Evolutionary conservation across 2,329 filamentous ascomycete genomes (phyloP).

Genomic region (Hypoxylon sp.): DNA sequence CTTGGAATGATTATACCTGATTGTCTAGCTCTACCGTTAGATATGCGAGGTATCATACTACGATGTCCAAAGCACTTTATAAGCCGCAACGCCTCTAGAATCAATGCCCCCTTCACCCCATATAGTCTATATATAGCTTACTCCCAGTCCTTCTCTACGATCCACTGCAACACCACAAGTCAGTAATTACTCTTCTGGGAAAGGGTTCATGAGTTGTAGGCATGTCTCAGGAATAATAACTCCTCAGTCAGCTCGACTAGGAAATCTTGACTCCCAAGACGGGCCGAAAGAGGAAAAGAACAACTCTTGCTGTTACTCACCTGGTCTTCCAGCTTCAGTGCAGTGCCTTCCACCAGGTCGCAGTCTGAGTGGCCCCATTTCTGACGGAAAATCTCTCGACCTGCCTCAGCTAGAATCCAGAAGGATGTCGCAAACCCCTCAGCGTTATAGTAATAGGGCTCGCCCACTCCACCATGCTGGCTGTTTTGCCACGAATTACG

Average conservation of each 20-base stretch:
- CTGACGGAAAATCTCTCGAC: slow-evolving; percentile 55
- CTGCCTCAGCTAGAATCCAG: slow-evolving; percentile 61
- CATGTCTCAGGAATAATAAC: no score
- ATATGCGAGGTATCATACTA: slow-evolving; percentile 10
- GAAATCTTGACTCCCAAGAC: no score
- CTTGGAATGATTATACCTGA: background rate
- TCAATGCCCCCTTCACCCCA: background rate
- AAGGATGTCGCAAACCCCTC: slow-evolving; percentile 61
- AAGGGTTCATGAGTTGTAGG: no score
- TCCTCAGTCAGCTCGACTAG: no score
- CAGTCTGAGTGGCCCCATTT: slow-evolving; percentile 51
- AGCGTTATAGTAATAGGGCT: slow-evolving; percentile 66
- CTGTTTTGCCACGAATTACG: slow-evolving; percentile 67
- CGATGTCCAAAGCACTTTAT: background rate
- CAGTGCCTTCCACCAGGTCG: slow-evolving; percentile 48
- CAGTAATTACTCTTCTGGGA: no score
- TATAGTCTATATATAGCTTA: background rate
- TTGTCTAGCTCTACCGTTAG: background rate
- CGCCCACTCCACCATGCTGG: slow-evolving; percentile 64
- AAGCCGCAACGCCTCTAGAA: background rate
- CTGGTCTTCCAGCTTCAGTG: slow-evolving; percentile 47
- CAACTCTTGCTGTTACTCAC: no score
- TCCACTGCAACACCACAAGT: no score
- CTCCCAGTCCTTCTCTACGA: slow-evolving; percentile 50
- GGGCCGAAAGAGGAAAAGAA: no score